These are phyloP conservation scores for Hypoxylon lienhwacheense DNA, from an alignment of 495 filamentous ascomycete genomes.

Conservation along the genomic window DNA sequence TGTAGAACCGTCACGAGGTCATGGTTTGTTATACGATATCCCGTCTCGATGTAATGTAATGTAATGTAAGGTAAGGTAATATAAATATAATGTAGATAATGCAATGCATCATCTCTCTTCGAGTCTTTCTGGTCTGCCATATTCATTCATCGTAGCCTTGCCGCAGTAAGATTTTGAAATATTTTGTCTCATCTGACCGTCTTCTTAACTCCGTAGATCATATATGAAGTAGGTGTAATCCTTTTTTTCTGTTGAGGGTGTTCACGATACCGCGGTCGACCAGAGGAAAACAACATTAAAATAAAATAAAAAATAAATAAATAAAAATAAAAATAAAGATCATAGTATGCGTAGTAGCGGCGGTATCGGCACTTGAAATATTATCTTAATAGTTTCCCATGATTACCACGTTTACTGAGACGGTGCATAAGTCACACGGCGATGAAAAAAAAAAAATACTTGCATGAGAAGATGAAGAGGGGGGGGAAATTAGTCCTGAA, in stretches of 20 bases:
- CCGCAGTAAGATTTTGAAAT: too few species aligned
- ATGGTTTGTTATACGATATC: too few species aligned
- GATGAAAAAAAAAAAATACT: constrained; percentile 32
- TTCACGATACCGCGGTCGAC: constrained; percentile 20
- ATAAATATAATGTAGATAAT: too few species aligned
- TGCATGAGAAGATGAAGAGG: constrained; percentile 25
- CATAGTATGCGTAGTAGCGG: constrained; percentile 20
- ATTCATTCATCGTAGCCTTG: too few species aligned
- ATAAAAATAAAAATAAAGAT: too few species aligned
- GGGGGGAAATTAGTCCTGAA: constrained; percentile 18
- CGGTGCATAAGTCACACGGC: constrained; percentile 32
- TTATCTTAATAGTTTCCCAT: constrained; percentile 8
- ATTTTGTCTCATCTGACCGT: too few species aligned
- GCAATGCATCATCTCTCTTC: too few species aligned
- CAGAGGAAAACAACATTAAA: constrained; percentile 7
- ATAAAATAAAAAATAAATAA: too few species aligned
- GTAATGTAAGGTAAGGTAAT: too few species aligned
- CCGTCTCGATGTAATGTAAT: too few species aligned
- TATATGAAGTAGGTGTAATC: not conserved
- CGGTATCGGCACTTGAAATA: constrained; percentile 35
- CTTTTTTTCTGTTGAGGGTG: constrained; percentile 11
- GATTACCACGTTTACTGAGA: constrained; percentile 34
- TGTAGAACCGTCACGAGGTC: not conserved
- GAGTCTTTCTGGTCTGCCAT: too few species aligned
- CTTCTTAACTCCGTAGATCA: not conserved